phyloP scores from a whole-genome alignment of 208 protist genomes.

The Tritrichomonas foetus region DNA sequence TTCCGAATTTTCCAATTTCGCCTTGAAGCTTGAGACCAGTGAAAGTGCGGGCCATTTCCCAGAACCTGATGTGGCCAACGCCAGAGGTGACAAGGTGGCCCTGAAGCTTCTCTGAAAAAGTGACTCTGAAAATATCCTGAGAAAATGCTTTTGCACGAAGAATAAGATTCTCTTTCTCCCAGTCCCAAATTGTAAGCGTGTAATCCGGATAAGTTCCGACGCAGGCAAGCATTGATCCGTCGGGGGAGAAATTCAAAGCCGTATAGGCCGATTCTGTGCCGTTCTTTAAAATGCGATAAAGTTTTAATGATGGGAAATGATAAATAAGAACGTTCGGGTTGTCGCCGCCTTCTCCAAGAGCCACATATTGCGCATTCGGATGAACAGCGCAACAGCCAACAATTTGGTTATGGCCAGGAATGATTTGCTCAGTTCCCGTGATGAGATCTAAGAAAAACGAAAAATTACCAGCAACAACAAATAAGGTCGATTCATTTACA shows the following conservation, averaged over 20 bases:
- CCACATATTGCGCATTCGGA: slow-evolving; percentile 40
- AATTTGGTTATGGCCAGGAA: slow-evolving; percentile 38
- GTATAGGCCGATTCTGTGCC: slow-evolving; percentile 74
- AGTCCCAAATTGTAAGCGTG: slow-evolving; percentile 87
- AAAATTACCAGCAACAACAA: slow-evolving; percentile 39
- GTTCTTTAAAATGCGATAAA: slow-evolving; percentile 61
- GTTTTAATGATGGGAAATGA: slow-evolving; percentile 45
- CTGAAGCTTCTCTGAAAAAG: slow-evolving; percentile 79
- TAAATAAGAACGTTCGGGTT: slow-evolving; percentile 44
- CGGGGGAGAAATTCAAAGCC: slow-evolving; percentile 70
- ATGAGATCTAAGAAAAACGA: slow-evolving; percentile 1
- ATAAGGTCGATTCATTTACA: neutral
- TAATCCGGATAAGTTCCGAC: slow-evolving; percentile 84
- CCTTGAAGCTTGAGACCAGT: slow-evolving; percentile 86
- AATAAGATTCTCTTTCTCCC: slow-evolving; percentile 71
- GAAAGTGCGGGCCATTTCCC: slow-evolving; percentile 92
- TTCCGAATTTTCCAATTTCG: slow-evolving; percentile 90
- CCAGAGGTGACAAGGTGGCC: slow-evolving; percentile 80
- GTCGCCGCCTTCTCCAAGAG: slow-evolving; percentile 41
- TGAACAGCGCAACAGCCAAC: slow-evolving; percentile 42
- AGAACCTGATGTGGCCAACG: slow-evolving; percentile 89
- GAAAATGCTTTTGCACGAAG: slow-evolving; percentile 87
- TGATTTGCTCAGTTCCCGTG: neutral
- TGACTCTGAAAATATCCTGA: slow-evolving; percentile 77
- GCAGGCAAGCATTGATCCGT: slow-evolving; percentile 78